These are phyloP conservation scores for Pseudevernia furfuracea DNA, from an alignment of 495 filamentous ascomycete genomes.

Conservation along the genomic window DNA sequence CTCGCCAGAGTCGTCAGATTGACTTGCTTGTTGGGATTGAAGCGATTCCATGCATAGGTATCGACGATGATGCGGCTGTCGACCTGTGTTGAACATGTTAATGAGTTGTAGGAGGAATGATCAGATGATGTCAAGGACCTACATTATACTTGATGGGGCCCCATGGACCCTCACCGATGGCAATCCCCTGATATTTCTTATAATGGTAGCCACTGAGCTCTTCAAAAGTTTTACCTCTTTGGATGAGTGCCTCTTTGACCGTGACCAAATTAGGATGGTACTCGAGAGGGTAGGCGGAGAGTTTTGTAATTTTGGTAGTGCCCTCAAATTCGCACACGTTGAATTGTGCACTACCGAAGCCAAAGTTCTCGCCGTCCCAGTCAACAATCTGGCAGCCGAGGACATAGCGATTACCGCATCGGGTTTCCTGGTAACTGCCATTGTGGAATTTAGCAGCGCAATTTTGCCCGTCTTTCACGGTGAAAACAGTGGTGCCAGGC, in stretches of 20 bases:
- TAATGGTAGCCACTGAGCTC: conserved; percentile 54
- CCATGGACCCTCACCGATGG: conserved; percentile 28
- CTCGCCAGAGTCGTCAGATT: conserved; percentile 51
- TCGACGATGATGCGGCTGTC: conserved; percentile 52
- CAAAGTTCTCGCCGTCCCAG: conserved; percentile 53
- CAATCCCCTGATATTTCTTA: conserved; percentile 50
- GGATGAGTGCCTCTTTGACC: conserved; percentile 34
- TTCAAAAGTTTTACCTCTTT: conserved; percentile 45
- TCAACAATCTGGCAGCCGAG: conserved; percentile 43
- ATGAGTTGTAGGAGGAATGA: background rate
- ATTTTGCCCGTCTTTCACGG: conserved; percentile 32
- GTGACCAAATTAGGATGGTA: conserved; percentile 41
- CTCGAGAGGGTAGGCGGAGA: conserved; percentile 49
- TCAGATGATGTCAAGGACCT: background rate
- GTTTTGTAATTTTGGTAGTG: conserved; percentile 46
- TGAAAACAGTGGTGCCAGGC: conserved; percentile 39
- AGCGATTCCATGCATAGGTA: conserved; percentile 29
- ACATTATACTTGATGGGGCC: conserved; percentile 37
- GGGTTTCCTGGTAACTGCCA: conserved; percentile 13
- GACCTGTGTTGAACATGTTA: conserved; percentile 26
- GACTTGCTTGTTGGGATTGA: conserved; percentile 35
- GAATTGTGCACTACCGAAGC: conserved; percentile 37
- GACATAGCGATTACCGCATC: conserved; percentile 9
- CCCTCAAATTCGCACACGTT: conserved; percentile 47
- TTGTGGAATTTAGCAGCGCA: conserved; percentile 34